A percentile compares a stretch with the other conserved stretches of the same genome.
Conservation (phyloP, 2,329 filamentous ascomycete genomes). For the Achaetomium macrosporum region DNA sequence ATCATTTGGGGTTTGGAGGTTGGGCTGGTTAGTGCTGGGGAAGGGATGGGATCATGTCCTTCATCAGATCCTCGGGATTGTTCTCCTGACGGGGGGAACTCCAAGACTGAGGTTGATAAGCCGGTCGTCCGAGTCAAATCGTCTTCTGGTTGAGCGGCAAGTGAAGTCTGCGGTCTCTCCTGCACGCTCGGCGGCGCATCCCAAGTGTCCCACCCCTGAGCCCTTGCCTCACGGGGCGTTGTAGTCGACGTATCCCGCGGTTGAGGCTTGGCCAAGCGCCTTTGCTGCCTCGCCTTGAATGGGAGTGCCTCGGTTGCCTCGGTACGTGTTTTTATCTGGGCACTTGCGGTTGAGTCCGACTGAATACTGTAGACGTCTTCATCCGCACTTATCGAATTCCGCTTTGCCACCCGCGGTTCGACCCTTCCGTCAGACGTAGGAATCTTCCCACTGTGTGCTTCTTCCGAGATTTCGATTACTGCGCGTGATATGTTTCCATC, state of each 20-base stretch:
- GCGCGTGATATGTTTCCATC: background rate
- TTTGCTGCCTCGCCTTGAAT: background rate
- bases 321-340: background rate
- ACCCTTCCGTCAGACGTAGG: background rate
- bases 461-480: background rate
- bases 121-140: background rate
- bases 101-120: background rate
- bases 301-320: background rate
- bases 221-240: background rate
- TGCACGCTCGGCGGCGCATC: background rate
- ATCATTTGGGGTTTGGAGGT: background rate
- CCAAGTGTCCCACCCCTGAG: background rate
- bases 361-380: background rate
- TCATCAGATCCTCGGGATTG: background rate
- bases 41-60: background rate
- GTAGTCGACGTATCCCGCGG: background rate
- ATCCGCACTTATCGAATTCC: background rate
- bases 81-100: background rate
- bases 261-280: background rate
- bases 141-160: background rate
- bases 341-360: background rate
- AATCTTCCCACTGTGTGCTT: background rate
- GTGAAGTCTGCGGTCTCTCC: constrained; percentile 10
- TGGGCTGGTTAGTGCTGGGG: constrained; percentile 13
- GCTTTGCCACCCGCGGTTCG: background rate